Evolutionary conservation across 257 asterid species (phyloP), one percentile per base, ranked within the genome.

Genomic region (Lantana camara): DNA sequence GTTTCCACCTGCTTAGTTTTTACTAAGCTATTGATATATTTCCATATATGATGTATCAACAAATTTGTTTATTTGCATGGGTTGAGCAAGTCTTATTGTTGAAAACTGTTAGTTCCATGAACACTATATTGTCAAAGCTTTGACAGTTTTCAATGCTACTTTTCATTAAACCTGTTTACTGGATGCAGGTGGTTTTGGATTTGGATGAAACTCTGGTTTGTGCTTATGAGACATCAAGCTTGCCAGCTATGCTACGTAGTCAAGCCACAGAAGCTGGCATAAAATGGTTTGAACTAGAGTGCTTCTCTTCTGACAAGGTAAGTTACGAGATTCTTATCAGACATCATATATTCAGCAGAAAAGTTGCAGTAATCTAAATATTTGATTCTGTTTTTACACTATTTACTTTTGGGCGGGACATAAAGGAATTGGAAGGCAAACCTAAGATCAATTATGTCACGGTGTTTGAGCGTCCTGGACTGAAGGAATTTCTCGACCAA

Each of bases 401-500:
- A 12, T 61, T 52, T 14, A 37, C 66, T 56, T 54, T 63, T 62
- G 9, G 17, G 23, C 56, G 68, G 74, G 60, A 23, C 65, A 77
- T 54, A 61, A 68, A 89, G 96, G 95, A 86, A 70, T 52, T 66
- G 68, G 93, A 89, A 52, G 89, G 97, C 57, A 89, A 92, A 64
- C 86, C 96, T 34, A 89, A 82, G 91, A 82, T 92, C 77, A 92
- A 85, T 82, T 85, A 89, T 60, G 98, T 92, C 65, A 92, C 98
- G 13, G 97, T 92, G 66, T 92, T 89, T 74, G 98, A 92, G 77
- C 91, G 98, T 21, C 98, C 98, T 11, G 95, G 98, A 52, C 78
- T 92, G 59, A 82, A 81, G 20, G 89, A 83, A 60, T 92, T 89
- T 70, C 85, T 92, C 4, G 76, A 76, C 53, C 86, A 83, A 76